A percentile compares a stretch with the other conserved stretches of the same genome.
These are phyloP conservation scores for Setaria italica DNA, from an alignment of 202 grass and related monocot species.

Conservation along the genomic window DNA sequence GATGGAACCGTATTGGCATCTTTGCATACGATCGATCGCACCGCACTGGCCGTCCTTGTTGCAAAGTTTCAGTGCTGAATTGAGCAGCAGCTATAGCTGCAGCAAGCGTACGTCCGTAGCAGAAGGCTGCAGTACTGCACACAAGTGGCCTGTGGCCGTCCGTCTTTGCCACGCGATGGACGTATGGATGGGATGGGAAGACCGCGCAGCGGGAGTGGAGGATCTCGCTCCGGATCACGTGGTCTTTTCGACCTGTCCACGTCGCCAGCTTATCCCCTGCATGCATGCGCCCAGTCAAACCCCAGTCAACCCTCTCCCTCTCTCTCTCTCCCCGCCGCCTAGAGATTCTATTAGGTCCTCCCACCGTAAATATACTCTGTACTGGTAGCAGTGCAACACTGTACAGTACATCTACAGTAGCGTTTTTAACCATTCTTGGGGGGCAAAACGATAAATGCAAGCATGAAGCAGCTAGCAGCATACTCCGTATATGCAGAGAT, in stretches of 20 bases:
- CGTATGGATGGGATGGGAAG: slow-evolving; percentile 27
- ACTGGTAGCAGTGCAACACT: neutral
- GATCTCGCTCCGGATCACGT: slow-evolving; percentile 61
- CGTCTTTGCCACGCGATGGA: slow-evolving; percentile 21
- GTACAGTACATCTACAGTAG: neutral
- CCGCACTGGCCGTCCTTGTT: neutral
- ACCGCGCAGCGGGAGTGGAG: neutral
- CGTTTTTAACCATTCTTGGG: neutral
- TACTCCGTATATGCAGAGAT: neutral
- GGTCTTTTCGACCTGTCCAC: slow-evolving; percentile 68
- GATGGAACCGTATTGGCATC: slow-evolving; percentile 30
- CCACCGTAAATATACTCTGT: slow-evolving; percentile 1
- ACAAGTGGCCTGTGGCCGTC: slow-evolving; percentile 31
- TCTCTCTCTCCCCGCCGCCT: neutral
- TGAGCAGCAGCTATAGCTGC: neutral
- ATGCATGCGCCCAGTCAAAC: slow-evolving; percentile 28
- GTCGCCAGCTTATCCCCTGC: slow-evolving; percentile 58
- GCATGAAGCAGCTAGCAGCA: neutral
- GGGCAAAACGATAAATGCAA: slow-evolving; percentile 23
- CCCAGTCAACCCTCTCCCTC: slow-evolving; percentile 15
- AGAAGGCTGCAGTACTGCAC: neutral
- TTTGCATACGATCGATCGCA: neutral
- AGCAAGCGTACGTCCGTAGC: neutral
- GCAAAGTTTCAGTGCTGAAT: slow-evolving; percentile 25
- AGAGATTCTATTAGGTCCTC: neutral